Evolutionary conservation across 2,329 filamentous ascomycete species (phyloP), one percentile per base, ranked within the genome.

Genomic region (Phialophora verrucosa): DNA sequence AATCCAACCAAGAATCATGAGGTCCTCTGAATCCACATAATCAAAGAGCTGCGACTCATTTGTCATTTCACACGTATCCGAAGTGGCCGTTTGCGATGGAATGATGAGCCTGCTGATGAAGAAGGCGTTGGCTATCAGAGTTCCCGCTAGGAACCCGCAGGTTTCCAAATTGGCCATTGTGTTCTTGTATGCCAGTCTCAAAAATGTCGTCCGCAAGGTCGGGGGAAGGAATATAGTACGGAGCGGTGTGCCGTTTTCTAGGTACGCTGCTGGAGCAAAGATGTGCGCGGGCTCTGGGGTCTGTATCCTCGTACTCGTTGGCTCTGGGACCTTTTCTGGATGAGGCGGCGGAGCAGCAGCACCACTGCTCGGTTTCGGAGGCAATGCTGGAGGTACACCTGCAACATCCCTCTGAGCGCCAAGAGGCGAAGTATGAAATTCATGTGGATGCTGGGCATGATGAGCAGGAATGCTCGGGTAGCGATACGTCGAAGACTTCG

Each of bases 1-100:
- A 68, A 99, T 99, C 95, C 95, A 99, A 47, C 94, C 94, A 4
- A 97, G 84, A 61, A 96, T 88, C 77, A 97, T 87, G 42, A 98
- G 79, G 67, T 96, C 91, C 54, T 70, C 66, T 4, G 84, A 84
- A 73, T 95, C 91, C 75, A 93, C 96, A 76, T 94, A 97, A 64
- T 97, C 92, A 72, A 97, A 93, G 31, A 97, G 84, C 0, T 88
- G 87, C 32, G 87, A 86, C 77, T 96, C 93, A 71, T 97, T 95
- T 56, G 92, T 88, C 23, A 92, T 98, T 78, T 98, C 94, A 77
- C 95, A 99, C 0, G 95, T 98, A 75, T 99, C 94, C 2, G 90
- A 89, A 0, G 94, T 97, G 74, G 90, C 90, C 61, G 88, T 90
- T 77, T 99, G 95, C 74, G 96, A 91, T 0, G 95, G 95, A 25